These are phyloP conservation scores for Coniella vitis DNA, from an alignment of 2,329 filamentous ascomycete genomes.

Conservation along the genomic window DNA sequence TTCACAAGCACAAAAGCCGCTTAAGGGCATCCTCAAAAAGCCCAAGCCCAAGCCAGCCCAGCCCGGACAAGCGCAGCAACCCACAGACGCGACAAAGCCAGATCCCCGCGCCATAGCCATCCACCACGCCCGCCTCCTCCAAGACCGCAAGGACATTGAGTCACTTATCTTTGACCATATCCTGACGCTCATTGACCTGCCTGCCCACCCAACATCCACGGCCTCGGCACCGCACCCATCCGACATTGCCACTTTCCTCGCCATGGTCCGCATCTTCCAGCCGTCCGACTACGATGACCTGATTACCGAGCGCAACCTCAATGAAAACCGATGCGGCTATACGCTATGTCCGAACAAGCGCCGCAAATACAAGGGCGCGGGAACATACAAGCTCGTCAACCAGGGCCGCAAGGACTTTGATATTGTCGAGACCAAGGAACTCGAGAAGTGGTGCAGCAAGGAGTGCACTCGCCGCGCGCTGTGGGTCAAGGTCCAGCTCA, in stretches of 20 bases:
- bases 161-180: slow-evolving; percentile 64
- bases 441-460: slow-evolving; percentile 83
- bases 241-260: slow-evolving; percentile 61
- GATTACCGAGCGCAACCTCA: slow-evolving; percentile 79
- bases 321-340: slow-evolving; percentile 88
- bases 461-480: slow-evolving; percentile 72
- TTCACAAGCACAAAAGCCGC: slow-evolving; percentile 27
- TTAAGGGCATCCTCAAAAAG: slow-evolving; percentile 58
- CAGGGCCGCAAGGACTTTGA: slow-evolving; percentile 47
- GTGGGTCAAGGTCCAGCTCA: slow-evolving; percentile 84
- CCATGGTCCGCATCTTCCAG: slow-evolving; percentile 66
- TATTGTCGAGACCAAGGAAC: slow-evolving; percentile 63
- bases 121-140: slow-evolving; percentile 74
- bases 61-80: slow-evolving; percentile 21
- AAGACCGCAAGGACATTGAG: slow-evolving; percentile 75
- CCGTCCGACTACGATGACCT: slow-evolving; percentile 85
- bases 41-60: slow-evolving; percentile 34
- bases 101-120: slow-evolving; percentile 57
- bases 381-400: slow-evolving; percentile 61
- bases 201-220: slow-evolving; percentile 30
- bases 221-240: slow-evolving; percentile 44
- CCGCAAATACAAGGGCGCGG: slow-evolving; percentile 46
- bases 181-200: slow-evolving; percentile 61
- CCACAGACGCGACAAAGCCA: slow-evolving; percentile 36
- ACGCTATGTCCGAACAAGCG: slow-evolving; percentile 65